A percentile compares a stretch with the other conserved stretches of the same genome.
Evolutionary conservation across 169 alveolate species (phyloP).

Genomic region (Eimeria sp.): DNA sequence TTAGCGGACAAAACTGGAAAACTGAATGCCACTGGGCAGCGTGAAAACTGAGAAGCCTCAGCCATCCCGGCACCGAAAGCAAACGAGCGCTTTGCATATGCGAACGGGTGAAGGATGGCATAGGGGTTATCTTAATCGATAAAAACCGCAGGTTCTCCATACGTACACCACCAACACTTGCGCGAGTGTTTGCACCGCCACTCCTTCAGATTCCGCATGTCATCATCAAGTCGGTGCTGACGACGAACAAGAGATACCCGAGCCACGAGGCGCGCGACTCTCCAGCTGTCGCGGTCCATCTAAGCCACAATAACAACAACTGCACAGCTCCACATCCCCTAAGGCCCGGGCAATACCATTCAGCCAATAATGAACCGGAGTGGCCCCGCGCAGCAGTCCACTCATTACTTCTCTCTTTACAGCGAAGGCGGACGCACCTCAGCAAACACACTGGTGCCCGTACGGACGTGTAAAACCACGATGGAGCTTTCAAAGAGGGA

Average conservation of each 20-base stretch:
- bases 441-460: conserved; percentile 89
- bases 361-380: background rate
- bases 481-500: conserved; percentile 87
- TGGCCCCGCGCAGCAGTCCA: background rate
- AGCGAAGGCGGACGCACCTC: conserved; percentile 71
- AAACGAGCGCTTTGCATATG: background rate
- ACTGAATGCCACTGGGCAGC: background rate
- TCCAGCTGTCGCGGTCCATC: conserved; percentile 90
- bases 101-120: background rate
- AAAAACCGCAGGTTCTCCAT: background rate
- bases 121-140: background rate
- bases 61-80: background rate
- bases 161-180: conserved; percentile 87
- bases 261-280: conserved; percentile 87
- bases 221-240: conserved; percentile 84
- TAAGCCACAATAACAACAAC: background rate
- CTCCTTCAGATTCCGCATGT: conserved; percentile 83
- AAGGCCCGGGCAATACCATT: background rate
- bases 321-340: background rate
- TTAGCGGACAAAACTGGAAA: background rate
- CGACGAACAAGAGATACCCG: conserved; percentile 87
- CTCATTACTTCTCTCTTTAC: background rate
- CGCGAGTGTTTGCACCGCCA: conserved; percentile 89
- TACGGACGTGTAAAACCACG: conserved; percentile 87
- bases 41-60: background rate